Evolutionary conservation across 139 green algal species (phyloP).

Genomic region (Picocystis salinarum): DNA sequence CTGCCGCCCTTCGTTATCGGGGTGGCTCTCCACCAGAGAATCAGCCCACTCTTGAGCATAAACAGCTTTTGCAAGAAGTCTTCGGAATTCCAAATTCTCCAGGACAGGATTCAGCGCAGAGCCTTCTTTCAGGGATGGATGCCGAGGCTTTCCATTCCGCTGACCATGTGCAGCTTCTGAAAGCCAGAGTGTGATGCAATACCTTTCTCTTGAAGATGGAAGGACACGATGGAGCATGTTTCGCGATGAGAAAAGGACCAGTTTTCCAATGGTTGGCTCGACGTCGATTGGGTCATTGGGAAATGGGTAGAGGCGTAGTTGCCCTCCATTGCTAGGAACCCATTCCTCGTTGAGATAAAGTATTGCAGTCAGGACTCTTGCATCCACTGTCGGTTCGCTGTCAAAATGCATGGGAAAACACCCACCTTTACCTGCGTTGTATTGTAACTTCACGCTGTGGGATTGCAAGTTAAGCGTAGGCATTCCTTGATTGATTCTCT

Average conservation of each 20-base stretch:
- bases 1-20: constrained; percentile 1
- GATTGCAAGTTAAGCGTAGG: no score
- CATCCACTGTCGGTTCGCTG: constrained; percentile 37
- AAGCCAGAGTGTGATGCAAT: constrained; percentile 60
- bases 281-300: constrained; percentile 24
- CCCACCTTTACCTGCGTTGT: constrained; percentile 22
- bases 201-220: constrained; percentile 13
- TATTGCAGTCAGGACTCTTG: constrained; percentile 39
- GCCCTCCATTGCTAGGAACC: constrained; percentile 25
- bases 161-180: no score
- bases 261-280: constrained; percentile 24
- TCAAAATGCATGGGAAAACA: constrained; percentile 67
- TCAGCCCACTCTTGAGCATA: constrained; percentile 34
- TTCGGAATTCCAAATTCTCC: no score
- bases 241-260: constrained; percentile 49
- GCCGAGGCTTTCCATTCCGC: no score
- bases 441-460: neutral
- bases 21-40: constrained; percentile 34
- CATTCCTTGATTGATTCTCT: no score
- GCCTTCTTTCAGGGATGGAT: no score
- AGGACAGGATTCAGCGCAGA: no score
- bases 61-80: no score
- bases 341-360: constrained; percentile 66
- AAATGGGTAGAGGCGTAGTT: constrained; percentile 51
- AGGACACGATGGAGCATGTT: constrained; percentile 46